Percentiles rank a stretch among this genome's conserved stretches.
phyloP scores from a whole-genome alignment of 1,284 basidiomycete species.

The Ganoderma leucocontextum region DNA sequence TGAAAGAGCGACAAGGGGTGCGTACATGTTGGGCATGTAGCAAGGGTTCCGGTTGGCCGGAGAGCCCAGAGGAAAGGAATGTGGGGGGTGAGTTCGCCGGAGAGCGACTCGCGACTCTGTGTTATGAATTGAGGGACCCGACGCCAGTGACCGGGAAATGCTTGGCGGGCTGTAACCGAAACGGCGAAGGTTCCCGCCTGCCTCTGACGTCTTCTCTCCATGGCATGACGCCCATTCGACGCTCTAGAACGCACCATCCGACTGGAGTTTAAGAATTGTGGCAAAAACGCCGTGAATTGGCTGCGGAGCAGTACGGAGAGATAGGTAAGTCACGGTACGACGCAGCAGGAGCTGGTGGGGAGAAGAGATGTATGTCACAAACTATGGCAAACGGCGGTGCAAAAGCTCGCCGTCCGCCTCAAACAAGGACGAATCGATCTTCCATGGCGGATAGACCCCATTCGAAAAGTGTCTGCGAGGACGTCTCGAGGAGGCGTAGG shows the following conservation, averaged over 20 bases:
- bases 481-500: conserved; percentile 38
- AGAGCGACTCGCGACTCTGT: not conserved
- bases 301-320: not conserved
- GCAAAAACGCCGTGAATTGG: not conserved
- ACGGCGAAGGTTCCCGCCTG: not conserved
- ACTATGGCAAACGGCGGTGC: conserved; percentile 74
- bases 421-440: conserved; percentile 71
- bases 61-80: not conserved
- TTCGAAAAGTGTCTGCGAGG: conserved; percentile 22
- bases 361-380: conserved; percentile 61
- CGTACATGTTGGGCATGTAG: conserved; percentile 18
- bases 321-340: not conserved
- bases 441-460: conserved; percentile 44
- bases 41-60: conserved; percentile 6
- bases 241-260: not conserved
- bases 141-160: not conserved
- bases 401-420: conserved; percentile 64
- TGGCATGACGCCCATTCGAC: not conserved
- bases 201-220: not conserved
- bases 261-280: not conserved
- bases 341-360: too few relatives aligned
- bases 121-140: not conserved
- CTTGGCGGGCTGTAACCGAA: not conserved
- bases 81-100: not conserved
- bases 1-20: conserved; percentile 6